Evolutionary conservation across 2,329 filamentous ascomycete species (phyloP).

Genomic region (Colletotrichum navitas): DNA sequence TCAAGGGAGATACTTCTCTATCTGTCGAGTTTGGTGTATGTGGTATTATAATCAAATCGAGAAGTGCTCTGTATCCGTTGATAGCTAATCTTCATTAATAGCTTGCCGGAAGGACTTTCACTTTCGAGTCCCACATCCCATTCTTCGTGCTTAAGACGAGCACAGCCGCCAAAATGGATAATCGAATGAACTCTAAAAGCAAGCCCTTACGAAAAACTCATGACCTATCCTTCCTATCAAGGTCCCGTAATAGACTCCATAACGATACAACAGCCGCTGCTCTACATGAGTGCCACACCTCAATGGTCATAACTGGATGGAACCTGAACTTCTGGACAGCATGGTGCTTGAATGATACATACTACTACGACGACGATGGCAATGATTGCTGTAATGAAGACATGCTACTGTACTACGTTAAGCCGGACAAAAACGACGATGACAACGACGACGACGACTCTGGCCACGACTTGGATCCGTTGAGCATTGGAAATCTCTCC

Average conservation of each 20-base stretch:
- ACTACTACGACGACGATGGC: not conserved
- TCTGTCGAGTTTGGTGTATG: not conserved
- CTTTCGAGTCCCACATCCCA: constrained; percentile 3
- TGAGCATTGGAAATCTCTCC: not conserved
- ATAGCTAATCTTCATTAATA: not conserved
- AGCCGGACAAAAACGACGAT: not conserved
- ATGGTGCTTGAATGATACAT: not conserved
- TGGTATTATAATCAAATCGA: not conserved
- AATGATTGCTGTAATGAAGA: not conserved
- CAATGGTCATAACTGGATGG: constrained; percentile 6
- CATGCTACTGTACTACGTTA: not conserved
- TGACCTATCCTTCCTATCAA: constrained; percentile 9
- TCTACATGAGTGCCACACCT: constrained; percentile 15
- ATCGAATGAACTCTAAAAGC: not conserved
- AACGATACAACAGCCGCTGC: not conserved
- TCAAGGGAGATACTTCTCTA: not conserved
- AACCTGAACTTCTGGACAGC: constrained; percentile 8
- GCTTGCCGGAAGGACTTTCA: not conserved
- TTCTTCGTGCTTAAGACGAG: not conserved
- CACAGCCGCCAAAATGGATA: not conserved
- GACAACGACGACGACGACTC: no score
- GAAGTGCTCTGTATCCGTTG: no score
- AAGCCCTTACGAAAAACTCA: not conserved
- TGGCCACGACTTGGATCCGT: not conserved
- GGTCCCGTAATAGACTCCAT: not conserved